Conservation (phyloP, 768 basidiomycete species). For the Boletus pseudopeckii region DNA sequence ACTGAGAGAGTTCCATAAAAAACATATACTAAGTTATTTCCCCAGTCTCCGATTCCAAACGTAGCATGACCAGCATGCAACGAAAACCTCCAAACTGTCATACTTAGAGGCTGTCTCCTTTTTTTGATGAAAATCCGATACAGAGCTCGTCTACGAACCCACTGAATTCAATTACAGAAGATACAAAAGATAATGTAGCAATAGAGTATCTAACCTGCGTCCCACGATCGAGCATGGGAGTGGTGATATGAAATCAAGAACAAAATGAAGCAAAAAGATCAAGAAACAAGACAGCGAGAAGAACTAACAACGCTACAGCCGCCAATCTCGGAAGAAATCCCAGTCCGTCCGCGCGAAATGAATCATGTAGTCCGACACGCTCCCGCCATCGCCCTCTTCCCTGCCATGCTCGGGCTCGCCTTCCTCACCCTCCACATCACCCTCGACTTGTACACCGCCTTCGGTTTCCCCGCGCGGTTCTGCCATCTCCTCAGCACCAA, state of each 20-base stretch:
- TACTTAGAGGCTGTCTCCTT: too few species aligned
- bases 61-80: too few species aligned
- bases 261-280: neutral
- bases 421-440: slow-evolving; percentile 37
- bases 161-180: neutral
- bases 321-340: slow-evolving; percentile 74
- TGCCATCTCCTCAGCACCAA: slow-evolving; percentile 46
- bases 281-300: neutral
- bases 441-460: slow-evolving; percentile 28
- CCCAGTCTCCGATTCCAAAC: too few species aligned
- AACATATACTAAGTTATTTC: too few species aligned
- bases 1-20: neutral
- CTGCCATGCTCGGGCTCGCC: slow-evolving; percentile 36
- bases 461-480: slow-evolving; percentile 30
- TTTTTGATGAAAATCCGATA: too few species aligned
- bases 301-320: slow-evolving; percentile 36
- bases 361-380: slow-evolving; percentile 84
- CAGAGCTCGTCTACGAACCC: too few species aligned
- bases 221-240: neutral
- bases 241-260: slow-evolving; percentile 4
- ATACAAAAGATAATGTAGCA: slow-evolving; percentile 14
- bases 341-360: slow-evolving; percentile 56
- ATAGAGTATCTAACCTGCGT: slow-evolving; percentile 10
- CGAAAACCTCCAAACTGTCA: too few species aligned
- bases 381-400: slow-evolving; percentile 61